Evolutionary conservation across 805 yeast species (phyloP).

Genomic region (Yarrowia bubula): DNA sequence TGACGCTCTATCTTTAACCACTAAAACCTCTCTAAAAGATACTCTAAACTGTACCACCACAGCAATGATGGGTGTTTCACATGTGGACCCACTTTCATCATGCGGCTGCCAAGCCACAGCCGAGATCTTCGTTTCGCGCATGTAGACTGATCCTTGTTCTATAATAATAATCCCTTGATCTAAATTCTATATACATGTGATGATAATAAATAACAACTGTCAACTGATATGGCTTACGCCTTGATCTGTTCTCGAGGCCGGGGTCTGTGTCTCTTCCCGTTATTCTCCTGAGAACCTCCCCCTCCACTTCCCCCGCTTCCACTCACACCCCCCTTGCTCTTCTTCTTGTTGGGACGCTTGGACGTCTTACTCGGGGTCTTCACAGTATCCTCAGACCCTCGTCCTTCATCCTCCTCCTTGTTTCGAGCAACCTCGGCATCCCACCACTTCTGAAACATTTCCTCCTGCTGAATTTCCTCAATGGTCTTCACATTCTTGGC

Average conservation of each 20-base stretch:
- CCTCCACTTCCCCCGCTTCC: background rate
- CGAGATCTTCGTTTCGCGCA: background rate
- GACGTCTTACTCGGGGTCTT: background rate
- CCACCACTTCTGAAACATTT: slow-evolving; percentile 88
- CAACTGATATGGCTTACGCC: background rate
- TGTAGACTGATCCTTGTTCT: background rate
- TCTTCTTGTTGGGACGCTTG: background rate
- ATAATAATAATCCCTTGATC: background rate
- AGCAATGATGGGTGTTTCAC: background rate
- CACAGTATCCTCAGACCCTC: background rate
- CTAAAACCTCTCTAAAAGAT: no score
- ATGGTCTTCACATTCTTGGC: slow-evolving; percentile 46
- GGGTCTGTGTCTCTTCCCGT: background rate
- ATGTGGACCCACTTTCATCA: background rate
- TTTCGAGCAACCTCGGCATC: slow-evolving; percentile 51
- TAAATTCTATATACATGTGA: slow-evolving; percentile 10
- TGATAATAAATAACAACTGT: background rate
- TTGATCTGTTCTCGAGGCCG: slow-evolving; percentile 15
- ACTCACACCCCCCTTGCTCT: background rate
- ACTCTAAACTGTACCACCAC: no score
- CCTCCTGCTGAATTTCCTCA: slow-evolving; percentile 74
- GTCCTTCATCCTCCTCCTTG: background rate
- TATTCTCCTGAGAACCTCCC: background rate
- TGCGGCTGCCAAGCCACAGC: background rate
- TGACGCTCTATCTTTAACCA: no score